Percentiles rank a stretch among this genome's conserved stretches.
phyloP scores from a whole-genome alignment of 1,284 basidiomycete genomes.

The Malassezia caprae region DNA sequence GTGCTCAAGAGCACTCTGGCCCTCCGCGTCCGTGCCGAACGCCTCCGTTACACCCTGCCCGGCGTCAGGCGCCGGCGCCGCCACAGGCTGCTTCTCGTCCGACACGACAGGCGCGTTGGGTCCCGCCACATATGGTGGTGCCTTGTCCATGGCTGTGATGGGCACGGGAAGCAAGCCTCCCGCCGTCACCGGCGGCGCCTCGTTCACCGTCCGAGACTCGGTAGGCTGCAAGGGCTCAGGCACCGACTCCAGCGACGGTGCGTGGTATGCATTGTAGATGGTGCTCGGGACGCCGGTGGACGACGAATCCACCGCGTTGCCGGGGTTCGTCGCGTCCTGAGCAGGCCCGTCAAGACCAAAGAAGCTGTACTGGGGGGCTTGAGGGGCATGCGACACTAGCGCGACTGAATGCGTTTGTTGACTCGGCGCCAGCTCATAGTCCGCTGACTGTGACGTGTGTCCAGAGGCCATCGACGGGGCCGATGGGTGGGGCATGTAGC shows the following conservation, averaged over 20 bases:
- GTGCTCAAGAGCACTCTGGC: conserved; percentile 8
- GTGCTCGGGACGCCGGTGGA: not conserved
- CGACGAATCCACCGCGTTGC: not conserved
- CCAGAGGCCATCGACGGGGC: not conserved
- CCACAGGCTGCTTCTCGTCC: not conserved
- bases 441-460: conserved; percentile 2
- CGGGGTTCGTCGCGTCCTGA: not conserved
- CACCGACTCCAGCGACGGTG: not conserved
- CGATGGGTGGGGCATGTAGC: not conserved
- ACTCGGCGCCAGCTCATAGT: conserved; percentile 9
- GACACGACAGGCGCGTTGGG: conserved; percentile 2
- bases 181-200: not conserved
- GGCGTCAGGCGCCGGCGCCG: not conserved
- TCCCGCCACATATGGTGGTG: conserved; percentile 5
- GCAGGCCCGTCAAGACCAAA: not conserved
- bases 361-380: not conserved
- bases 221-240: not conserved
- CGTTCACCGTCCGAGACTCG: not conserved
- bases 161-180: not conserved
- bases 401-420: not conserved
- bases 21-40: conserved; percentile 2
- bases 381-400: not conserved
- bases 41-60: not conserved
- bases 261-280: not conserved
- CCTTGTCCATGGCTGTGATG: not conserved